phyloP scores from a whole-genome alignment of 1,284 basidiomycete genomes.

The Apiotrichum porosum region DNA sequence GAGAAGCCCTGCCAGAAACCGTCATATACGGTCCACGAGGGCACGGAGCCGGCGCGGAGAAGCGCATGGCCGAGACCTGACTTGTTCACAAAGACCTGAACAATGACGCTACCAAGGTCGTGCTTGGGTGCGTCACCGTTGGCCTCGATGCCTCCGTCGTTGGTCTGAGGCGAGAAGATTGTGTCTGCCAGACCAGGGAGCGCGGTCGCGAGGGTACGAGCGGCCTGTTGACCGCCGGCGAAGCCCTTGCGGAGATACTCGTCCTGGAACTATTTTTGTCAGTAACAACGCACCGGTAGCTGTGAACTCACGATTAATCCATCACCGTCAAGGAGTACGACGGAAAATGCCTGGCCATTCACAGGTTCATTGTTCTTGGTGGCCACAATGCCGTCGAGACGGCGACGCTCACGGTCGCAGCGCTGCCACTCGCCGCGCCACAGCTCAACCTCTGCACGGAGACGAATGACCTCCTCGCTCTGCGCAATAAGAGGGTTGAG shows the following conservation, averaged over 20 bases:
- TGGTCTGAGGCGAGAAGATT: background rate
- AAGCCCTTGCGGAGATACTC: slow-evolving; percentile 27
- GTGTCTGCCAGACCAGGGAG: slow-evolving; percentile 20
- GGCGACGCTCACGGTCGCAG: slow-evolving; percentile 29
- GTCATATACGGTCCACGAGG: slow-evolving; percentile 31
- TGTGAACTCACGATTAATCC: slow-evolving; percentile 33
- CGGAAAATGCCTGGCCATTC: slow-evolving; percentile 26
- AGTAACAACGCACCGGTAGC: background rate
- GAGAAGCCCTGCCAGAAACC: slow-evolving; percentile 42
- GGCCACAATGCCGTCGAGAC: slow-evolving; percentile 23
- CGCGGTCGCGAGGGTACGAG: slow-evolving; percentile 26
- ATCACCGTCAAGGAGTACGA: slow-evolving; percentile 42
- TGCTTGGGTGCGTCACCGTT: background rate
- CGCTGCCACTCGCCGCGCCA: slow-evolving; percentile 35
- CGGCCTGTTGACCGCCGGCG: slow-evolving; percentile 37
- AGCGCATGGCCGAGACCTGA: slow-evolving; percentile 33
- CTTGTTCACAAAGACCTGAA: slow-evolving; percentile 44
- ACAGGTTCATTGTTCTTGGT: slow-evolving; percentile 23
- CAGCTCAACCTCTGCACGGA: slow-evolving; percentile 41
- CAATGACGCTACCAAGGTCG: slow-evolving; percentile 19
- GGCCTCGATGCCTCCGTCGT: background rate
- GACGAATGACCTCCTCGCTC: slow-evolving; percentile 32
- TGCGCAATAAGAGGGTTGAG: slow-evolving; percentile 24
- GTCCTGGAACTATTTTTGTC: slow-evolving; percentile 32
- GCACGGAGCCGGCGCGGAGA: slow-evolving; percentile 30